Evolutionary conservation across 2,329 filamentous ascomycete genomes (phyloP).

Genomic region (Neonectria magnoliae): DNA sequence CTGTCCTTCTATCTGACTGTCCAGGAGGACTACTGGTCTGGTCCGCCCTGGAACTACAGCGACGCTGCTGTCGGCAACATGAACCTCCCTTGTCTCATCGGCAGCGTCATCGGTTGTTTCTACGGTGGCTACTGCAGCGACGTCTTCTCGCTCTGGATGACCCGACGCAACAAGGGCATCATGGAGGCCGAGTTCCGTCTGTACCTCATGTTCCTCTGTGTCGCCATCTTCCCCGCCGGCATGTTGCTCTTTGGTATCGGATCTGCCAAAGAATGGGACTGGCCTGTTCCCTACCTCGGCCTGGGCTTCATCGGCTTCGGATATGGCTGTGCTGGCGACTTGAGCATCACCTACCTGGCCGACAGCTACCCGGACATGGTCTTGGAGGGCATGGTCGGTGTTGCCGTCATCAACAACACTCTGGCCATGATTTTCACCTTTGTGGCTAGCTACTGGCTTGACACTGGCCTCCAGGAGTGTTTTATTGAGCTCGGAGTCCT

Average conservation of each 20-base stretch:
- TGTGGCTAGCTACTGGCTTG: conserved; percentile 59
- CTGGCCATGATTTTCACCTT: conserved; percentile 66
- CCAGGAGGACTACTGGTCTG: conserved; percentile 65
- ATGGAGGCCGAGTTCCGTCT: conserved; percentile 65
- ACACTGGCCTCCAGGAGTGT: conserved; percentile 55
- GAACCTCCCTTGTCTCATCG: conserved; percentile 65
- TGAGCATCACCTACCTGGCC: conserved; percentile 64
- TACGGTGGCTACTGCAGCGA: conserved; percentile 68
- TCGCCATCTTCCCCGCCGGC: conserved; percentile 60
- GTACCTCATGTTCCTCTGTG: conserved; percentile 61
- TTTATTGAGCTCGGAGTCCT: conserved; percentile 64
- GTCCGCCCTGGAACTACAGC: conserved; percentile 63
- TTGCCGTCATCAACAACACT: conserved; percentile 66
- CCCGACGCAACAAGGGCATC: conserved; percentile 61
- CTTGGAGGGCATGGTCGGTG: conserved; percentile 67
- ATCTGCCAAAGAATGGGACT: conserved; percentile 59
- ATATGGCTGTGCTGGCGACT: conserved; percentile 66
- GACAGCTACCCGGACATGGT: conserved; percentile 67
- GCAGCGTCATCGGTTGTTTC: conserved; percentile 64
- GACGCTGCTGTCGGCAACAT: conserved; percentile 65
- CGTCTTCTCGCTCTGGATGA: conserved; percentile 64
- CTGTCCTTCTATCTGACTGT: conserved; percentile 68
- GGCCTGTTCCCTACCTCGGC: conserved; percentile 64
- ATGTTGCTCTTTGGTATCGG: conserved; percentile 65
- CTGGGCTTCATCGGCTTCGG: conserved; percentile 68